phyloP scores from a whole-genome alignment of 768 basidiomycete genomes.

The Lactarius deliciosus region DNA sequence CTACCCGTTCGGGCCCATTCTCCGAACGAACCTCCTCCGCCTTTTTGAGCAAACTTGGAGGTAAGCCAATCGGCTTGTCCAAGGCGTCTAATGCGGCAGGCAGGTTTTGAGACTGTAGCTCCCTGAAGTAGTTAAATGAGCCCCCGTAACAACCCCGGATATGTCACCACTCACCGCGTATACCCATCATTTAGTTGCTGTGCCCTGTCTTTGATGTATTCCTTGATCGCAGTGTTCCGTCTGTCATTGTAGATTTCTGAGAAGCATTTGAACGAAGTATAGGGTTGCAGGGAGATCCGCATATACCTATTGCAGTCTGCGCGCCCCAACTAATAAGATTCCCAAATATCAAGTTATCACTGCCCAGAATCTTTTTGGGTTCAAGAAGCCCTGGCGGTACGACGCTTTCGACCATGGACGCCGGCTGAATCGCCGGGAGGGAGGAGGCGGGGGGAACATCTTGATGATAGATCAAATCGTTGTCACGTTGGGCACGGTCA shows the following conservation, averaged over 20 bases:
- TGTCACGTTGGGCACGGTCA: conserved; percentile 80
- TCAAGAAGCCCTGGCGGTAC: conserved; percentile 58
- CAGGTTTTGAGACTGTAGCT: conserved; percentile 68
- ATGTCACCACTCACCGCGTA: conserved; percentile 47
- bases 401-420: conserved; percentile 61
- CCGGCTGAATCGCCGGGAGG: conserved; percentile 61
- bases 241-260: conserved; percentile 85
- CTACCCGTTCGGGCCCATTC: conserved; percentile 71
- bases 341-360: conserved; percentile 63
- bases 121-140: conserved; percentile 41
- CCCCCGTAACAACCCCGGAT: not conserved
- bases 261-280: not conserved
- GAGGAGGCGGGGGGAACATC: conserved; percentile 74
- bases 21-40: conserved; percentile 81
- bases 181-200: conserved; percentile 61
- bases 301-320: conserved; percentile 80
- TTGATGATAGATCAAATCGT: conserved; percentile 93
- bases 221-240: conserved; percentile 66
- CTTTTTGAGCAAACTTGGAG: conserved; percentile 82
- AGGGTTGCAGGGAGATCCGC: not conserved
- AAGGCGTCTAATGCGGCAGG: conserved; percentile 87
- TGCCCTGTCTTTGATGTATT: conserved; percentile 60
- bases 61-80: conserved; percentile 83
- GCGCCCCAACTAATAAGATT: conserved; percentile 86
- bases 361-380: conserved; percentile 53